Evolutionary conservation across 2,329 filamentous ascomycete species (phyloP).

Genomic region (Sarocladium kiliense): DNA sequence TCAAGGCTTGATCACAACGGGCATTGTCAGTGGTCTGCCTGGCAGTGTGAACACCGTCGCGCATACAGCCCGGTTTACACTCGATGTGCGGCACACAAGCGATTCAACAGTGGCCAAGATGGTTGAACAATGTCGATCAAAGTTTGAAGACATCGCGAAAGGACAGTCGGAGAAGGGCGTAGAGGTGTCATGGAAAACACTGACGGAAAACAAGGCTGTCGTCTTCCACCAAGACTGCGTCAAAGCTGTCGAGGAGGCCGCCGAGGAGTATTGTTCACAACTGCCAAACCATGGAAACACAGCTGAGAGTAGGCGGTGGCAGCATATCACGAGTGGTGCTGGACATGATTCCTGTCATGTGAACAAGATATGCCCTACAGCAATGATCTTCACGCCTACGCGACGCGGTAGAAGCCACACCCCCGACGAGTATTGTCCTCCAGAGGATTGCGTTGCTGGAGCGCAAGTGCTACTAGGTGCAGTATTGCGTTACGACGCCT

Average conservation of each 20-base stretch:
- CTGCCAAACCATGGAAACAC: constrained; percentile 25
- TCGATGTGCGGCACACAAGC: constrained; percentile 61
- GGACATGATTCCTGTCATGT: constrained; percentile 33
- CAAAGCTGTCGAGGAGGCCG: constrained; percentile 54
- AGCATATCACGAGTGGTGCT: constrained; percentile 30
- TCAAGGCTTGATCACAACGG: constrained; percentile 24
- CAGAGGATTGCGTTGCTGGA: constrained; percentile 26
- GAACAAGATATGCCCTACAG: constrained; percentile 26
- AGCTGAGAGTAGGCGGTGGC: constrained; percentile 17
- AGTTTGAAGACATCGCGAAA: constrained; percentile 20
- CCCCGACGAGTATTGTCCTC: constrained; percentile 29
- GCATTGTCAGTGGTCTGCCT: constrained; percentile 31
- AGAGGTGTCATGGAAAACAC: constrained; percentile 56
- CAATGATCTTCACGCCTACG: constrained; percentile 34
- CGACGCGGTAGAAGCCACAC: constrained; percentile 31
- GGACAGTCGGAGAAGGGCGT: constrained; percentile 34
- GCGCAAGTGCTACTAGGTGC: constrained; percentile 23
- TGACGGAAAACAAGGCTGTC: constrained; percentile 54
- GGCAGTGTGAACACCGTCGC: constrained; percentile 70
- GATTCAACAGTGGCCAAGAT: constrained; percentile 48
- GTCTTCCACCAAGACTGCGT: constrained; percentile 65
- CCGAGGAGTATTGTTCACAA: too few species aligned
- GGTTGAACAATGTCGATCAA: constrained; percentile 30
- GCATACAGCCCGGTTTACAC: constrained; percentile 57
- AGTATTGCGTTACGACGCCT: constrained; percentile 19